A percentile compares a stretch with the other conserved stretches of the same genome.
Conservation (phyloP, 2,329 filamentous ascomycete species). For the Cercospora sp. region DNA sequence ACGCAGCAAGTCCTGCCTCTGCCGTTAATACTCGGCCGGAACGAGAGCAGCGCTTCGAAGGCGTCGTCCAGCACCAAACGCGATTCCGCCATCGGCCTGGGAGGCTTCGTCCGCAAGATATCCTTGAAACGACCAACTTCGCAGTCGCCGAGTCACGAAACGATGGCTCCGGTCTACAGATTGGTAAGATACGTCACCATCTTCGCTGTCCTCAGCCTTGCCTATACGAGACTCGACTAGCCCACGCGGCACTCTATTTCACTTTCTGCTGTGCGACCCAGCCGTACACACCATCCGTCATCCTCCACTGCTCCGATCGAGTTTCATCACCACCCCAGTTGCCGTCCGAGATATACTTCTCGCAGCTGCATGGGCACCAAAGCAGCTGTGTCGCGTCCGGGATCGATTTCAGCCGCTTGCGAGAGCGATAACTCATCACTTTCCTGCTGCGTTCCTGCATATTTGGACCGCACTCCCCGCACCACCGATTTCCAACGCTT, state of each 20-base stretch:
- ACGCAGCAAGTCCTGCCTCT: constrained; percentile 27
- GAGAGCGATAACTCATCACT: background rate
- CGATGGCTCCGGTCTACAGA: constrained; percentile 30
- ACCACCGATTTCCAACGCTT: background rate
- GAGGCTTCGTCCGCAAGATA: constrained; percentile 20
- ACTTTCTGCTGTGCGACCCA: background rate
- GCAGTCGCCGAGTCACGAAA: constrained; percentile 13
- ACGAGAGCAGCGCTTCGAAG: constrained; percentile 17
- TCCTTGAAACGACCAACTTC: constrained; percentile 22
- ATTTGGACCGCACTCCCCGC: background rate
- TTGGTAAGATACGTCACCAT: constrained; percentile 25
- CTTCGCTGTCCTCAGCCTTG: background rate
- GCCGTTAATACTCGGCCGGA: constrained; percentile 27
- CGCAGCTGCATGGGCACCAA: background rate
- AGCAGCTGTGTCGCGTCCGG: background rate
- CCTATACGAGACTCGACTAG: background rate
- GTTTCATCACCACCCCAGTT: background rate
- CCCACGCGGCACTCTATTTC: background rate
- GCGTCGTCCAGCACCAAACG: constrained; percentile 27
- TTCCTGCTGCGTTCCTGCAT: constrained; percentile 1
- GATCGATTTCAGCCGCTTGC: constrained; percentile 2
- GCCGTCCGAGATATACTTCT: background rate
- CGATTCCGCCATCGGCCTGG: constrained; percentile 27
- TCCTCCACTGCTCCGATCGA: background rate
- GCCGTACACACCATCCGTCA: background rate